Conservation (phyloP, 1,139 yeast species). For the Candida neerlandica region DNA sequence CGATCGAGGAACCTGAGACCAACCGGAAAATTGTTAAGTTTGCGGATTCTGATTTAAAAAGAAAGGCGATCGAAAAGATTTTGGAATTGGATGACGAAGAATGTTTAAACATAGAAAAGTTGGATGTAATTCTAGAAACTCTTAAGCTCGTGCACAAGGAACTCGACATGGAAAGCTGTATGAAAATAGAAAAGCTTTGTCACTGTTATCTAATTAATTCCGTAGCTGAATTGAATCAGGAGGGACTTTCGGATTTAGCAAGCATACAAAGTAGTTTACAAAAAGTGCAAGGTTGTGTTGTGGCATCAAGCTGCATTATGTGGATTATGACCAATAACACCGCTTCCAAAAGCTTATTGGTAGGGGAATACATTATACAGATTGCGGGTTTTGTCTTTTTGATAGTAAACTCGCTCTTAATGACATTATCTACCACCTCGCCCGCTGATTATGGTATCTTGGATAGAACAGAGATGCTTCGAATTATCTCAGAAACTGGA, state of each 20-base stretch:
- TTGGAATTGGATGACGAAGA: neutral
- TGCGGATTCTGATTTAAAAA: constrained; percentile 3
- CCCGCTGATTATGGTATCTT: neutral
- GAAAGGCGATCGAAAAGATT: neutral
- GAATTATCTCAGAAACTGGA: constrained; percentile 9
- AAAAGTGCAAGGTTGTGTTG: neutral
- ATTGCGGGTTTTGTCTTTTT: constrained; percentile 3
- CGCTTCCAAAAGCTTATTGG: constrained; percentile 2
- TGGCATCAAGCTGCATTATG: constrained; percentile 6
- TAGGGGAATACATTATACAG: constrained; percentile 6
- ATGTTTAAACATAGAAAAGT: neutral
- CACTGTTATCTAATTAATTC: neutral
- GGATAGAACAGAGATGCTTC: neutral
- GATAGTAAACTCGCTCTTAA: constrained; percentile 1
- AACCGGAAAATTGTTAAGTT: constrained; percentile 7
- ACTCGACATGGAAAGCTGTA: neutral
- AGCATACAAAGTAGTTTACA: neutral
- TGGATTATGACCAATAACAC: constrained; percentile 7
- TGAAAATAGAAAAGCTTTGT: constrained; percentile 1
- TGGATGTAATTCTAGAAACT: neutral
- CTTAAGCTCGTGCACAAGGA: neutral
- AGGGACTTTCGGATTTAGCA: neutral
- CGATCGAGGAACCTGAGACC: neutral
- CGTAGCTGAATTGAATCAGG: neutral
- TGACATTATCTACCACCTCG: neutral